A percentile compares a stretch with the other conserved stretches of the same genome.
Evolutionary conservation across 768 basidiomycete species (phyloP).

Genomic region (Pulveroboletus sp.): DNA sequence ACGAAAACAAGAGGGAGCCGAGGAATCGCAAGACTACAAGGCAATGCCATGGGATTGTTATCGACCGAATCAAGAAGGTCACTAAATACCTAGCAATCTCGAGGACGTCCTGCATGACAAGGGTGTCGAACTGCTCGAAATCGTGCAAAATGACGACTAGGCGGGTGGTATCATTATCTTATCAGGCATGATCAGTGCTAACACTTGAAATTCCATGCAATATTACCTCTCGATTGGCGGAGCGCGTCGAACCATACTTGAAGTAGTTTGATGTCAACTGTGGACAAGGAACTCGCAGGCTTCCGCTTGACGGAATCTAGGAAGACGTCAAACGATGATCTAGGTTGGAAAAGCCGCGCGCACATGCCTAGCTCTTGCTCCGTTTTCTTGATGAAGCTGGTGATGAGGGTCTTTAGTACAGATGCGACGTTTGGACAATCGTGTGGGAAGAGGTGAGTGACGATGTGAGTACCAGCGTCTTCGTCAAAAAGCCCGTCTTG

Average conservation of each 20-base stretch:
- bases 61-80: background rate
- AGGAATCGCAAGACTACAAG: slow-evolving; percentile 46
- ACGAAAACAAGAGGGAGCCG: slow-evolving; percentile 63
- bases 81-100: slow-evolving; percentile 60
- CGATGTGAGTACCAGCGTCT: slow-evolving; percentile 22
- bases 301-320: slow-evolving; percentile 42
- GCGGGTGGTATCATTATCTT: slow-evolving; percentile 27
- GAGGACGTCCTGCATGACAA: slow-evolving; percentile 63
- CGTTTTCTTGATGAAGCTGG: slow-evolving; percentile 46
- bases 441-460: slow-evolving; percentile 52
- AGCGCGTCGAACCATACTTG: slow-evolving; percentile 54
- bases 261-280: slow-evolving; percentile 59
- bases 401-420: slow-evolving; percentile 54
- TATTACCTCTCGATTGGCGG: slow-evolving; percentile 37
- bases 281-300: slow-evolving; percentile 48
- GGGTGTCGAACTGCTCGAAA: slow-evolving; percentile 67
- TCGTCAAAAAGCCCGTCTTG: slow-evolving; percentile 23
- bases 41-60: background rate
- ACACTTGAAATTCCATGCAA: background rate
- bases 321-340: background rate
- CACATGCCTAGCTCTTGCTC: slow-evolving; percentile 29
- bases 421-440: slow-evolving; percentile 51
- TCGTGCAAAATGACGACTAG: slow-evolving; percentile 65
- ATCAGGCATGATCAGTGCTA: background rate
- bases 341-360: slow-evolving; percentile 8